These are phyloP conservation scores for Metschnikowia lachancei DNA, from an alignment of 805 yeast genomes.

Conservation along the genomic window DNA sequence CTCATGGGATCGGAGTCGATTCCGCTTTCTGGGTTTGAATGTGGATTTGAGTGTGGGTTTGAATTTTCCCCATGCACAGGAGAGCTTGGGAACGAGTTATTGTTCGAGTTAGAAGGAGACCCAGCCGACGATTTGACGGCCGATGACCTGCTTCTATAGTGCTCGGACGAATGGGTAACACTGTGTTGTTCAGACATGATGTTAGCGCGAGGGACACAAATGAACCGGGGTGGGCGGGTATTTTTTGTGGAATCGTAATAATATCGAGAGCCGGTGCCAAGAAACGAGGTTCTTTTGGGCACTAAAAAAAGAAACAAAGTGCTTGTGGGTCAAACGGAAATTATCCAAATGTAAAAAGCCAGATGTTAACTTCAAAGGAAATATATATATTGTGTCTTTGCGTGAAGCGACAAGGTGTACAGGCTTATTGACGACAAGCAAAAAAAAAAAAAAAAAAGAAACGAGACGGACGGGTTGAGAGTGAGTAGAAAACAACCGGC, in stretches of 20 bases:
- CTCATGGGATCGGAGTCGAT: slow-evolving; percentile 12
- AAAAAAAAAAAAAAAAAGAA: neutral
- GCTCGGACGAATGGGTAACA: slow-evolving; percentile 3
- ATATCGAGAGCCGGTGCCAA: neutral
- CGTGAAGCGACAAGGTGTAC: slow-evolving; percentile 12
- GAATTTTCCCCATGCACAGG: slow-evolving; percentile 5
- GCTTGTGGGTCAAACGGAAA: neutral
- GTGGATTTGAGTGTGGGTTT: neutral
- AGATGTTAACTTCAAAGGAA: neutral
- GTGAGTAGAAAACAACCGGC: no score
- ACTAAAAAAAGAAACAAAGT: no score
- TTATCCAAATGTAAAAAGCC: neutral
- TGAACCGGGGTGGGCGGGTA: neutral
- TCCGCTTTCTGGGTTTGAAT: slow-evolving; percentile 9
- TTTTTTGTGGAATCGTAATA: no score
- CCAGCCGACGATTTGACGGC: slow-evolving; percentile 9
- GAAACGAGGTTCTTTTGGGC: neutral
- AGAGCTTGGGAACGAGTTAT: slow-evolving; percentile 13
- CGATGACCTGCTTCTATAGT: slow-evolving; percentile 4
- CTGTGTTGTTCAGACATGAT: slow-evolving; percentile 10
- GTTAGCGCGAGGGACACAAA: neutral
- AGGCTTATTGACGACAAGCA: slow-evolving; percentile 4
- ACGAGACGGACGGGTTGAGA: neutral
- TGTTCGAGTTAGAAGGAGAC: slow-evolving; percentile 15
- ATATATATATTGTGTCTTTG: slow-evolving; percentile 7